Evolutionary conservation across 768 basidiomycete genomes (phyloP).

Genomic region (Pleurotus giganteus): DNA sequence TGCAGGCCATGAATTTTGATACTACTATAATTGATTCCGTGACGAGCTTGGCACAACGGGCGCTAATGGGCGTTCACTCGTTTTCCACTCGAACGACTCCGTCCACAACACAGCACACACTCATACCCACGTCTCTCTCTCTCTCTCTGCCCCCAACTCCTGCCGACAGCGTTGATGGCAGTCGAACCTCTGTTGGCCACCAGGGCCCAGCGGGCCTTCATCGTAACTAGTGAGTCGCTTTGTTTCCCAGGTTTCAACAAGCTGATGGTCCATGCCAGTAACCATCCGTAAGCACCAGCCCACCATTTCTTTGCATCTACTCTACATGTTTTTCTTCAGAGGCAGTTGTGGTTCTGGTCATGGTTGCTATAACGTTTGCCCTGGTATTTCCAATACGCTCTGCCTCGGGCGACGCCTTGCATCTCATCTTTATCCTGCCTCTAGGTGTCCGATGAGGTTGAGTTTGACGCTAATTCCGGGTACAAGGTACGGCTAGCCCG

Average conservation of each 20-base stretch:
- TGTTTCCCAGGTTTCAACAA: background rate
- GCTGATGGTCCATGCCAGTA: conserved; percentile 32
- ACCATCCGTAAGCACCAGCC: conserved; percentile 51
- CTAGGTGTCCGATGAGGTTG: conserved; percentile 53
- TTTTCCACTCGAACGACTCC: conserved; percentile 12
- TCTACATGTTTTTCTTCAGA: conserved; percentile 41
- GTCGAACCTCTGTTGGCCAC: conserved; percentile 72
- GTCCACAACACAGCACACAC: conserved; percentile 3
- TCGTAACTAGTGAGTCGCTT: conserved; percentile 58
- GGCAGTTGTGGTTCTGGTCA: conserved; percentile 68
- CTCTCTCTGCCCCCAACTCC: conserved; percentile 11
- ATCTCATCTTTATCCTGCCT: conserved; percentile 2
- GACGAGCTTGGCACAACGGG: background rate
- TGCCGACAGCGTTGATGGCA: conserved; percentile 58
- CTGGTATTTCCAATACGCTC: conserved; percentile 39
- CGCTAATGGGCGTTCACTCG: conserved; percentile 8
- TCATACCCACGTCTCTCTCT: conserved; percentile 6
- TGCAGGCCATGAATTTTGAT: conserved; percentile 42
- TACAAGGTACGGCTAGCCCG: conserved; percentile 48
- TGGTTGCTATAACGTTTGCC: conserved; percentile 72
- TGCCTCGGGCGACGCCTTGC: background rate
- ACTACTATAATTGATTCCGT: background rate
- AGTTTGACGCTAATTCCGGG: conserved; percentile 28
- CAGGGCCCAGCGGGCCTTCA: conserved; percentile 68
- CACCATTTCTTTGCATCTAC: background rate